Base-by-base conservation (phyloP, 257 asterid species). In the Fraxinus americana region DNA sequence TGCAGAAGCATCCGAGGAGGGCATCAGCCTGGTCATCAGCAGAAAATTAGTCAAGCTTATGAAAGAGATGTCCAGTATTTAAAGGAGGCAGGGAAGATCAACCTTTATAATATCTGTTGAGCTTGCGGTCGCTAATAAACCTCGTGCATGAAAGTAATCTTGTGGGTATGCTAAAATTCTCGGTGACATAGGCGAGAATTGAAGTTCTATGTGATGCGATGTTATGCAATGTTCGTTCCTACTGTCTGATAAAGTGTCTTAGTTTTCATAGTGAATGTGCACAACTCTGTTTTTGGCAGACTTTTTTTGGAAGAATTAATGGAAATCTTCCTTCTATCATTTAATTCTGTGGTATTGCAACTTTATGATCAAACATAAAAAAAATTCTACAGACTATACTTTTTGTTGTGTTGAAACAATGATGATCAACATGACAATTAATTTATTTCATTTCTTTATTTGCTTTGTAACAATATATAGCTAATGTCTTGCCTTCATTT, bases 1-100 rank as follows among this genome's bases (percentile, higher is more conserved):
- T n/a, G 82, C 48, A 30, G 94, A 89, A 1, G 82, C 88, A 7
- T 84, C 91, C 0, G 99, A 93, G 73, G 99, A 95, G 1, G 98
- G 97, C 14, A 93, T 95, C 67, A 89, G 97, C 86, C 90, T 95
- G 6, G 90, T 95, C 12, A 85, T 92, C 78, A 88, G 97, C 82
- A 74, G 97, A 76, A 95, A 93, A 75, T 84, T 93, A 78, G 92
- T 93, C 88, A 95, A 92, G 88, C 94, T 91, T 17, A 95, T 95
- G 99, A 95, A 93, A 98, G 99, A 65, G 99, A 95, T 39, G 94
- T 95, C 76, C 96, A 92, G 88, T 93, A 95, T 83, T 90, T 92
- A 65, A 90, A 93, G 85, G 98, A 90, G 86, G 96, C 97, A 0
- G 92, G 90, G 27, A 6, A 70, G 86, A 66, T 91, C 98, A n/a